phyloP scores from a whole-genome alignment of 2,329 filamentous ascomycete genomes.

The Stachybotrys elegans region DNA sequence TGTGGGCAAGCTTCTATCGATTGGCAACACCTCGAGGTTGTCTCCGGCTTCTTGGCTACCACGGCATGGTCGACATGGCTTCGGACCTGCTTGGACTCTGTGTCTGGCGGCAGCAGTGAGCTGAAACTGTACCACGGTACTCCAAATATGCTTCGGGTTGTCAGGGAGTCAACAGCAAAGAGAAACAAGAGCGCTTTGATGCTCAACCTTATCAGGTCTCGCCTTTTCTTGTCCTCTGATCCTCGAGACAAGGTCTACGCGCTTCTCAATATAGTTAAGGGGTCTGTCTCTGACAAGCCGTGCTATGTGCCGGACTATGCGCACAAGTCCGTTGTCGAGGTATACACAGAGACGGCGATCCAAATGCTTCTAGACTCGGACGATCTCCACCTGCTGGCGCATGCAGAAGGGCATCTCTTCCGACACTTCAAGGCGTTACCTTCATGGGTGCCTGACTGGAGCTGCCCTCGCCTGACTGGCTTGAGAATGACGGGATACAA shows the following conservation, averaged over 20 bases:
- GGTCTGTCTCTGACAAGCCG: neutral
- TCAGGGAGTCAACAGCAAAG: too few relatives aligned
- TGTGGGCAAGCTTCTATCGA: too few relatives aligned
- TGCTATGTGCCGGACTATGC: neutral
- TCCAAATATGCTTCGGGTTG: too few relatives aligned
- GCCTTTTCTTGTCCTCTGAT: neutral
- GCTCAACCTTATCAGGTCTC: neutral
- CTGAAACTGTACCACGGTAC: too few relatives aligned
- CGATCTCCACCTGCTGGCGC: neutral
- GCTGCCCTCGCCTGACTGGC: neutral
- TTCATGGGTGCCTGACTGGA: slow-evolving; percentile 3
- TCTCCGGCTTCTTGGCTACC: too few relatives aligned
- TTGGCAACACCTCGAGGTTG: too few relatives aligned
- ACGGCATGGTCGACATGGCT: too few relatives aligned
- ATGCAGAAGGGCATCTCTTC: neutral
- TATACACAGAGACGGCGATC: neutral
- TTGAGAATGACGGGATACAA: neutral
- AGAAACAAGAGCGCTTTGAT: too few relatives aligned
- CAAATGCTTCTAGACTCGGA: neutral
- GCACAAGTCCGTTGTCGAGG: neutral
- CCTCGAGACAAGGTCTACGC: slow-evolving; percentile 1
- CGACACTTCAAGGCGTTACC: neutral
- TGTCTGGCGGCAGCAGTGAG: too few relatives aligned
- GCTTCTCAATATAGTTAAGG: neutral
- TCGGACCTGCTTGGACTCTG: too few relatives aligned